A percentile compares a stretch with the other conserved stretches of the same genome.
These are phyloP conservation scores for Ganoderma lingzhi DNA, from an alignment of 1,284 basidiomycete genomes.

Conservation along the genomic window DNA sequence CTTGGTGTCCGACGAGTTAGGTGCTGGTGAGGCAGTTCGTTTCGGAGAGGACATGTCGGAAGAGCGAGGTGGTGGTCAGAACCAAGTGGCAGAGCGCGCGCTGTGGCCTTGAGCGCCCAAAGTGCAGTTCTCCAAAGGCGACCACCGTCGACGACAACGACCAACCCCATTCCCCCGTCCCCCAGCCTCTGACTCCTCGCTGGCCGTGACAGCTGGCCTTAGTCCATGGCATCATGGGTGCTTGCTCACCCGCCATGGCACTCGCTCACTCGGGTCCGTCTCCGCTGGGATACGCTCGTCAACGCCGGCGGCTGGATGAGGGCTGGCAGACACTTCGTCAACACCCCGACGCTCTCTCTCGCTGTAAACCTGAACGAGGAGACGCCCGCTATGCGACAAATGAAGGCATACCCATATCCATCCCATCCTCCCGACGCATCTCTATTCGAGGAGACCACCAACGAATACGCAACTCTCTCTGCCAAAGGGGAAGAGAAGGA, in stretches of 20 bases:
- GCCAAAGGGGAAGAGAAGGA: background rate
- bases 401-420: conserved; percentile 41
- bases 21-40: conserved; percentile 72
- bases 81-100: conserved; percentile 18
- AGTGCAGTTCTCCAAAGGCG: background rate
- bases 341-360: conserved; percentile 26
- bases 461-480: conserved; percentile 35
- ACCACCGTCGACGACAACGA: conserved; percentile 8
- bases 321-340: conserved; percentile 32
- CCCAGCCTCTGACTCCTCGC: conserved; percentile 4
- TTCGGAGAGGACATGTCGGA: conserved; percentile 62
- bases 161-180: background rate
- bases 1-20: conserved; percentile 64
- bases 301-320: conserved; percentile 17
- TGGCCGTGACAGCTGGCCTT: conserved; percentile 11
- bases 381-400: conserved; percentile 41
- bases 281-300: conserved; percentile 31
- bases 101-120: background rate
- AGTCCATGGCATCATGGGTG: conserved; percentile 41
- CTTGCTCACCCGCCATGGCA: conserved; percentile 36
- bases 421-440: conserved; percentile 36
- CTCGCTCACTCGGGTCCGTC: conserved; percentile 29
- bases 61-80: conserved; percentile 20
- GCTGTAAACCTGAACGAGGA: conserved; percentile 36
- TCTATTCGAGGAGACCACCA: conserved; percentile 42